phyloP scores from a whole-genome alignment of 108 stramenopile genomes.

The Aurantiochytrium sp. region DNA sequence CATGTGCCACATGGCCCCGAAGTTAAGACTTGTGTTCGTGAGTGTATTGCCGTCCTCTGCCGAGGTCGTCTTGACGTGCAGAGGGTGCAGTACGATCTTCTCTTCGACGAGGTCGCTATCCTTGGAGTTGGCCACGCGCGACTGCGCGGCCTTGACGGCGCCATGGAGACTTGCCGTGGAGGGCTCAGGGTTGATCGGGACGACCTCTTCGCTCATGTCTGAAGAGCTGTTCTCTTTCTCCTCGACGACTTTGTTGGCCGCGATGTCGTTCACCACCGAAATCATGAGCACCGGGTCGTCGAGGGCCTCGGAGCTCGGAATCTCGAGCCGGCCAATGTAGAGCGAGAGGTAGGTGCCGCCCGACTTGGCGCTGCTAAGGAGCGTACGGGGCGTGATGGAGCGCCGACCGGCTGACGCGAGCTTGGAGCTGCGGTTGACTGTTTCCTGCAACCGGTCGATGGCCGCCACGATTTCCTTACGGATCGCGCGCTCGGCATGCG shows the following conservation, averaged over 20 bases:
- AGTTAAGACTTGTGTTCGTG: background rate
- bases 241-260: background rate
- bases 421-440: background rate
- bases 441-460: background rate
- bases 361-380: background rate
- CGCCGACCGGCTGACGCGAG: background rate
- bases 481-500: background rate
- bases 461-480: background rate
- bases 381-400: background rate
- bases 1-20: slow-evolving; percentile 24
- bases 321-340: background rate
- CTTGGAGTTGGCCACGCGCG: background rate
- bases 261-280: background rate
- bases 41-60: background rate
- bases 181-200: background rate
- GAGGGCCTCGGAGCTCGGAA: background rate
- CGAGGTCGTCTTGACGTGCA: background rate
- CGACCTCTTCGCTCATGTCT: background rate
- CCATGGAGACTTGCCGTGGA: background rate
- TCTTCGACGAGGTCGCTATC: slow-evolving; percentile 8
- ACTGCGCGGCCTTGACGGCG: background rate
- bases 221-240: background rate
- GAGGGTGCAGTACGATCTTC: background rate
- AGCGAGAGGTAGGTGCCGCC: slow-evolving; percentile 4
- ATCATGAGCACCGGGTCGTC: background rate